These are phyloP conservation scores for Claviceps arundinis DNA, from an alignment of 2,329 filamentous ascomycete genomes.

Conservation along the genomic window DNA sequence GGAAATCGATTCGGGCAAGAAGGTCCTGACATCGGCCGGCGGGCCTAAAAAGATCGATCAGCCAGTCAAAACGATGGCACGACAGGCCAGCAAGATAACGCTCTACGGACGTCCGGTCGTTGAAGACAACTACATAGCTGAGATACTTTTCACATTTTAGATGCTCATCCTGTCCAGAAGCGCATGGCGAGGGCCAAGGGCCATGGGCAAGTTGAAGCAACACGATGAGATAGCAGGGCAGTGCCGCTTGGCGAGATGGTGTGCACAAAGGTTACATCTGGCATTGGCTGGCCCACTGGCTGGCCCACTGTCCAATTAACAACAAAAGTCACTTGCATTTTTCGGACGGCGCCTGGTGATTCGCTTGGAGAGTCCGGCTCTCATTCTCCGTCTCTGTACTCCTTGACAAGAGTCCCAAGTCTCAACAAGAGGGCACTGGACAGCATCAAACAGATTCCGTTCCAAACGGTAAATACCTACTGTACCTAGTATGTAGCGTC, in stretches of 20 bases:
- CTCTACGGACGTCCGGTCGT: neutral
- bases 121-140: neutral
- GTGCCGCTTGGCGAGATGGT: no score
- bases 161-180: neutral
- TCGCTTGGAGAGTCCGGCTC: no score
- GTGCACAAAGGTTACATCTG: neutral
- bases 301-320: neutral
- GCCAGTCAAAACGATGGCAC: neutral
- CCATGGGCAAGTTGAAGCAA: no score
- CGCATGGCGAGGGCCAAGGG: neutral
- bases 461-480: no score
- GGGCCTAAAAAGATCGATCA: conserved; percentile 1
- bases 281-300: neutral
- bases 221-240: neutral
- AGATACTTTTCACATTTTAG: no score
- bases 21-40: conserved; percentile 2
- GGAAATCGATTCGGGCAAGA: conserved; percentile 1
- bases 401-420: no score
- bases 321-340: no score
- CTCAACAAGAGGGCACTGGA: no score
- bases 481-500: no score
- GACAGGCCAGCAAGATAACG: neutral
- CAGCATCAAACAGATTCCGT: no score
- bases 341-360: no score
- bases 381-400: no score